Evolutionary conservation across 345 rosid species (phyloP).

Genomic region (Populus ilicifolia): DNA sequence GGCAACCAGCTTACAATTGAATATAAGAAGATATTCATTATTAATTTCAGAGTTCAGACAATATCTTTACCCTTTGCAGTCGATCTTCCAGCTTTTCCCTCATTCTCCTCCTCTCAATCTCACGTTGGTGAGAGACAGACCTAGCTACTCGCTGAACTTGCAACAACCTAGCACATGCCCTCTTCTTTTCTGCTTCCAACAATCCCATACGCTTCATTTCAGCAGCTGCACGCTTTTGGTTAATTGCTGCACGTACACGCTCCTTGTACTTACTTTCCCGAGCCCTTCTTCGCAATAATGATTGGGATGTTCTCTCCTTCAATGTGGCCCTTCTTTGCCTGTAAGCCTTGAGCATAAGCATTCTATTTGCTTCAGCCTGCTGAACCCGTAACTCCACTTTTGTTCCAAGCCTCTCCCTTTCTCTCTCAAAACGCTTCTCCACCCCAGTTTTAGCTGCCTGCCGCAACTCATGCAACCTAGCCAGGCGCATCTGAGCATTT

Average conservation of each 20-base stretch:
- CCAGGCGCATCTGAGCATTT: constrained; percentile 75
- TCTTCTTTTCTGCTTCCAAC: constrained; percentile 84
- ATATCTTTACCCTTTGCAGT: constrained; percentile 59
- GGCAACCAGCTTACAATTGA: background rate
- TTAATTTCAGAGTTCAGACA: constrained; percentile 9
- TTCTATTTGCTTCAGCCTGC: constrained; percentile 86
- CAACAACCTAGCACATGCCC: constrained; percentile 69
- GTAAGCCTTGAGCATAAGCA: constrained; percentile 73
- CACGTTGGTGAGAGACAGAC: constrained; percentile 72
- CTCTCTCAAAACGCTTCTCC: constrained; percentile 66
- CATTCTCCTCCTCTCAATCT: constrained; percentile 82
- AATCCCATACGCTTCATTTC: constrained; percentile 85
- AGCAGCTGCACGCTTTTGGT: constrained; percentile 87
- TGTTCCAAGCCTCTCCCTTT: constrained; percentile 77
- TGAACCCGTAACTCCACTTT: constrained; percentile 75
- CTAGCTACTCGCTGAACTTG: constrained; percentile 74
- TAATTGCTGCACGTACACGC: constrained; percentile 66
- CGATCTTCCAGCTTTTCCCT: constrained; percentile 80
- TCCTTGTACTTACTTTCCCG: constrained; percentile 92
- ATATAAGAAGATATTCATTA: background rate
- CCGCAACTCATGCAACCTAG: constrained; percentile 79
- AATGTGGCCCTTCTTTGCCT: constrained; percentile 65
- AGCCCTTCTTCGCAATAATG: constrained; percentile 67
- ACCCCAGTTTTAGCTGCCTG: constrained; percentile 87
- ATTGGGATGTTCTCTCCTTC: constrained; percentile 83